Evolutionary conservation across 1,284 basidiomycete species (phyloP).

Genomic region (Schizophyllum amplum): DNA sequence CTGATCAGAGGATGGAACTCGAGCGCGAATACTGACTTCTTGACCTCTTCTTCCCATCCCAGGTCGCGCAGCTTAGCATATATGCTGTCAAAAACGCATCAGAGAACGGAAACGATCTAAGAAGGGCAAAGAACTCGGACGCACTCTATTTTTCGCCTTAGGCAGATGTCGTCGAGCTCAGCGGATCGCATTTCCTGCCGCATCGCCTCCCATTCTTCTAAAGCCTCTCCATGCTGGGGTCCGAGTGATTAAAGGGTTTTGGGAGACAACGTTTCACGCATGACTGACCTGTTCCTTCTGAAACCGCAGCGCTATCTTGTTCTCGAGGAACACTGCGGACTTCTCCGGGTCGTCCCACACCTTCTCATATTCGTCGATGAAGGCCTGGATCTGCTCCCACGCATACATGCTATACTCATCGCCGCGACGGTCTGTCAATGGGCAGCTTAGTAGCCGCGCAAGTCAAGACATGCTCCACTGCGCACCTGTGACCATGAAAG

Average conservation of each 20-base stretch:
- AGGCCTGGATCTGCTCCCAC: not conserved
- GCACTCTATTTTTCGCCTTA: not conserved
- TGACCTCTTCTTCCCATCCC: not conserved
- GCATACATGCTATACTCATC: not conserved
- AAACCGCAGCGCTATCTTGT: not conserved
- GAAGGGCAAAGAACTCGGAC: not conserved
- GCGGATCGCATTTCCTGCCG: not conserved
- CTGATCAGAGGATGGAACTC: not conserved
- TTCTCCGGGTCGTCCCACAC: not conserved
- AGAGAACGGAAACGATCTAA: not conserved
- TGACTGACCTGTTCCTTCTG: not conserved
- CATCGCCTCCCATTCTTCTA: not conserved
- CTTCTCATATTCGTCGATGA: not conserved
- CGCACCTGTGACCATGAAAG: not conserved
- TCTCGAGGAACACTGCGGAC: not conserved
- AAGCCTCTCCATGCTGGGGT: not conserved
- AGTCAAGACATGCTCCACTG: too few species aligned
- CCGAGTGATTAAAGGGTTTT: not conserved
- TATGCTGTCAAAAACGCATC: not conserved
- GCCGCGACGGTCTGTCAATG: not conserved
- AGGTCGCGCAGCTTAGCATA: not conserved
- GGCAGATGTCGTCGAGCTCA: not conserved
- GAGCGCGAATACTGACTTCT: not conserved
- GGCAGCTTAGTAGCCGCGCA: not conserved
- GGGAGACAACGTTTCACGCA: not conserved